Conservation (phyloP, 2,329 filamentous ascomycete genomes). For the Talaromyces piceae region DNA sequence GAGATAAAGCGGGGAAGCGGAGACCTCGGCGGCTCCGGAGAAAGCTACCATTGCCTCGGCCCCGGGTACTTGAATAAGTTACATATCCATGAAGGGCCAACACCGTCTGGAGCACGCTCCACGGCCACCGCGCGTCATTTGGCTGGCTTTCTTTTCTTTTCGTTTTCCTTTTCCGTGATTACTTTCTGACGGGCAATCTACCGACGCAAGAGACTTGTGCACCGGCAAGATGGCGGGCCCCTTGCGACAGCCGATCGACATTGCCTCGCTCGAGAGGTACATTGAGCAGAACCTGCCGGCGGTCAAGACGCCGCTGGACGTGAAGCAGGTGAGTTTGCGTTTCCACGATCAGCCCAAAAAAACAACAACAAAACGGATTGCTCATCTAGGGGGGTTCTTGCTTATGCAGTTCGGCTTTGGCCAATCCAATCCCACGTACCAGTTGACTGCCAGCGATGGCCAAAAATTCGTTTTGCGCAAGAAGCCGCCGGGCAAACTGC, state of each 20-base stretch:
- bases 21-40: not conserved
- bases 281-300: constrained; percentile 70
- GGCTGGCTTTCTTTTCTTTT: not conserved
- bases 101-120: not conserved
- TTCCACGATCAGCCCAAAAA: no score
- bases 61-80: not conserved
- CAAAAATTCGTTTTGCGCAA: constrained; percentile 84
- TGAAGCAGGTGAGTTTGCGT: constrained; percentile 67
- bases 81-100: no score
- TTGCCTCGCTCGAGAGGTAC: constrained; percentile 70
- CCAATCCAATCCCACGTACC: constrained; percentile 96
- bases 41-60: not conserved
- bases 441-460: constrained; percentile 65
- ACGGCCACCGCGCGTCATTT: no score
- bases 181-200: not conserved
- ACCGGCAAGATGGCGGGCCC: constrained; percentile 67
- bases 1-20: not conserved
- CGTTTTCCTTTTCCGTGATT: no score
- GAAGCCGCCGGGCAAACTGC: constrained; percentile 89
- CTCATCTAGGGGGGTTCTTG: not conserved
- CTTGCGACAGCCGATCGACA: constrained; percentile 84
- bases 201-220: no score
- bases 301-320: constrained; percentile 72
- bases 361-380: no score
- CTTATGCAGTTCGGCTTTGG: constrained; percentile 77